Evolutionary conservation across 129 eudicot genomes (phyloP).

Genomic region (Lactuca saligna): DNA sequence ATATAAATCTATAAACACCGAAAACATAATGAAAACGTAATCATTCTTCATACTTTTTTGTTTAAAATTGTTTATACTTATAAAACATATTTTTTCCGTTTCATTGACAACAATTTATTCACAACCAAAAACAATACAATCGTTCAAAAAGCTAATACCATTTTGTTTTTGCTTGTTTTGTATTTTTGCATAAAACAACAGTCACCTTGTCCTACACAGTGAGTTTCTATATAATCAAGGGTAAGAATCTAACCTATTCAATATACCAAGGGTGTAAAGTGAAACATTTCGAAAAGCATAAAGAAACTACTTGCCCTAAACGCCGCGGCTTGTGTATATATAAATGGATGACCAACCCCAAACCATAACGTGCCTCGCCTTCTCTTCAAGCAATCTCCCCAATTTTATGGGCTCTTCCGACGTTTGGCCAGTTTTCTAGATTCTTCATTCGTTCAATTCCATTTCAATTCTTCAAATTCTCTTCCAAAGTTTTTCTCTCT

Average conservation of each 20-base stretch:
- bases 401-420: slow-evolving; percentile 41
- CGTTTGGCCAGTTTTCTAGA: slow-evolving; percentile 32
- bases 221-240: neutral
- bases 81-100: neutral
- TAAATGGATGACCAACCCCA: slow-evolving; percentile 12
- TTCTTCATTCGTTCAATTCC: neutral
- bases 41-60: neutral
- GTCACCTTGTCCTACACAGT: too few species aligned
- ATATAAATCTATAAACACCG: neutral
- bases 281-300: neutral
- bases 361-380: neutral
- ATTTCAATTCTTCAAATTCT: neutral
- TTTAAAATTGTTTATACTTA: too few species aligned
- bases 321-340: slow-evolving; percentile 16
- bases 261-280: slow-evolving; percentile 7
- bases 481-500: neutral
- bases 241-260: neutral
- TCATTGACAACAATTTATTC: neutral
- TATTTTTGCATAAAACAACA: neutral
- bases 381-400: slow-evolving; percentile 5
- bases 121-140: neutral
- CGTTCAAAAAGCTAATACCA: neutral
- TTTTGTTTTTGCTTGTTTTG: neutral
- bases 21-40: too few species aligned
- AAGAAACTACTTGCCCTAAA: slow-evolving; percentile 20